These are phyloP conservation scores for Quercus alba DNA, from an alignment of 306 rosid genomes.

Conservation along the genomic window DNA sequence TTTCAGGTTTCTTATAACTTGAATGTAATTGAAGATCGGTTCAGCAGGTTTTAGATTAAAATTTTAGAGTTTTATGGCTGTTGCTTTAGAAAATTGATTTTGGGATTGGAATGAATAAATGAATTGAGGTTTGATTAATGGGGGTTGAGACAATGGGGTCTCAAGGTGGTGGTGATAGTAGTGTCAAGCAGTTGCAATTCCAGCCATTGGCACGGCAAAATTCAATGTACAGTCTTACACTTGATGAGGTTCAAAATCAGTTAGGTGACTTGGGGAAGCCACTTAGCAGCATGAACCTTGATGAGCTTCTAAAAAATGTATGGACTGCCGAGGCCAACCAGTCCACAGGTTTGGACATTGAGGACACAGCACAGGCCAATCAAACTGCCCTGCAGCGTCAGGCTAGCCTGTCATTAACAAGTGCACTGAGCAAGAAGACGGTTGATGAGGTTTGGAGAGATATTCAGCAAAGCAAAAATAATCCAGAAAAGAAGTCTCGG, in stretches of 20 bases:
- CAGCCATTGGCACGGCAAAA: constrained; percentile 65
- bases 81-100: constrained; percentile 15
- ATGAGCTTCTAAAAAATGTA: constrained; percentile 89
- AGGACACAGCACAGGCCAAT: constrained; percentile 38
- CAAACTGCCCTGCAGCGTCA: constrained; percentile 60
- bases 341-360: constrained; percentile 41
- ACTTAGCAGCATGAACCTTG: constrained; percentile 89
- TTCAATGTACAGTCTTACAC: constrained; percentile 81
- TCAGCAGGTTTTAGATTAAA: neutral
- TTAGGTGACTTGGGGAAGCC: constrained; percentile 94
- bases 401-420: constrained; percentile 65
- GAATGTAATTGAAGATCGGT: constrained; percentile 19
- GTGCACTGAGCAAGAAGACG: constrained; percentile 76
- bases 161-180: constrained; percentile 64
- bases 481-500: constrained; percentile 44
- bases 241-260: constrained; percentile 91
- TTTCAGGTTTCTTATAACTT: constrained; percentile 24
- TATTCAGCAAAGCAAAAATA: constrained; percentile 66
- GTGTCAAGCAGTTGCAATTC: constrained; percentile 60
- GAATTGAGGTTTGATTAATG: constrained; percentile 36
- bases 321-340: constrained; percentile 86
- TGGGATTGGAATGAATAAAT: constrained; percentile 26
- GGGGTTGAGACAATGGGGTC: constrained; percentile 81
- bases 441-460: constrained; percentile 98
- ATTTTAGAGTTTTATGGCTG: neutral